These are phyloP conservation scores for Cicer pinnatifidum DNA, from an alignment of 306 rosid species.

Conservation along the genomic window DNA sequence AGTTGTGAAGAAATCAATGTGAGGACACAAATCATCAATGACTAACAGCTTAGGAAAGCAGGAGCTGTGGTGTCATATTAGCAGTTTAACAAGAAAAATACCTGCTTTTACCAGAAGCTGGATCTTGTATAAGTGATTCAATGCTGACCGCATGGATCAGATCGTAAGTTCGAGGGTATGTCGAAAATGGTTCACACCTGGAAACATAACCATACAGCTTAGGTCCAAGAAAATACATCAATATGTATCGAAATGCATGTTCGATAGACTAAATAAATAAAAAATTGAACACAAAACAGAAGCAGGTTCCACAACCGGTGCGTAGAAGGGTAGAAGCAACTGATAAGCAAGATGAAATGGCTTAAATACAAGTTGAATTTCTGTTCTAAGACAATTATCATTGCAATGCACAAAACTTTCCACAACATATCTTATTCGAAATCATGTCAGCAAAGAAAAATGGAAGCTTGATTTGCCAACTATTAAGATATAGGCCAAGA, in stretches of 20 bases:
- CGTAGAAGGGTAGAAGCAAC: no score
- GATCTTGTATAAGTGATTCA: slow-evolving; percentile 75
- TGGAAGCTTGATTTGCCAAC: neutral
- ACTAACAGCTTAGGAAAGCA: slow-evolving; percentile 29
- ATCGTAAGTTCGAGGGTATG: slow-evolving; percentile 93
- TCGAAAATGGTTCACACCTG: slow-evolving; percentile 99
- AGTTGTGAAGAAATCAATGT: slow-evolving; percentile 27
- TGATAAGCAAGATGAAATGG: no score
- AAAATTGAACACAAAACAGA: neutral
- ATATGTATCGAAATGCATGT: slow-evolving; percentile 16
- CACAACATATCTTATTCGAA: slow-evolving; percentile 9
- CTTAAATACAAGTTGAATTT: neutral
- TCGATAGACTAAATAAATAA: slow-evolving; percentile 1
- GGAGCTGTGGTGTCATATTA: neutral
- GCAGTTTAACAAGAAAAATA: slow-evolving; percentile 43
- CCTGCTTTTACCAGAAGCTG: slow-evolving; percentile 74
- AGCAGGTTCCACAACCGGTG: neutral
- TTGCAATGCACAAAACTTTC: slow-evolving; percentile 12
- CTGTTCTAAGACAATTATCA: slow-evolving; percentile 24
- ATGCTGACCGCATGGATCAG: slow-evolving; percentile 79
- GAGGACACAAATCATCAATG: slow-evolving; percentile 2
- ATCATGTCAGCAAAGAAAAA: neutral
- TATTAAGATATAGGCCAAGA: slow-evolving; percentile 12
- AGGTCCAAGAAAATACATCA: slow-evolving; percentile 40
- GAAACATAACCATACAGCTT: slow-evolving; percentile 46